phyloP scores from a whole-genome alignment of 2,329 filamentous ascomycete species.

The Mycogone perniciosa region DNA sequence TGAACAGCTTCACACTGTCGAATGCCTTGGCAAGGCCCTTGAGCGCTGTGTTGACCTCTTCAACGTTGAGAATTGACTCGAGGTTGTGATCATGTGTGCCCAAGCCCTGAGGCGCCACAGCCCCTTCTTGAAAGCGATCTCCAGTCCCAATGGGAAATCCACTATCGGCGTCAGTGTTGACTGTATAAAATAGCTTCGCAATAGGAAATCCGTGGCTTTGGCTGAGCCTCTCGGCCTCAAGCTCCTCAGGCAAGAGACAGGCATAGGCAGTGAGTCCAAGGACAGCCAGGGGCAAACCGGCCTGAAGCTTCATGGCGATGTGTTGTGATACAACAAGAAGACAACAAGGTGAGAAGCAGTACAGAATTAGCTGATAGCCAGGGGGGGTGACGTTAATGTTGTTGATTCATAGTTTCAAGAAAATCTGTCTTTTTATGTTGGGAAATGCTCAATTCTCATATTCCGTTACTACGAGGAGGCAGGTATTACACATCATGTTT shows the following conservation, averaged over 20 bases:
- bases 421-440: too few species aligned
- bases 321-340: background rate
- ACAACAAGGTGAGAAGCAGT: background rate
- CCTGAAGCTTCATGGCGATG: constrained; percentile 23
- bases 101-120: constrained; percentile 27
- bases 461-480: too few species aligned
- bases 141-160: constrained; percentile 34
- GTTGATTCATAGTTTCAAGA: too few species aligned
- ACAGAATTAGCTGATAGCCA: background rate
- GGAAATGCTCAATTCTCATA: too few species aligned
- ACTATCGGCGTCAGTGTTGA: background rate
- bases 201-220: background rate
- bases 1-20: constrained; percentile 33
- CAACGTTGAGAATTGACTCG: constrained; percentile 37
- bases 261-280: constrained; percentile 20
- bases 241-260: constrained; percentile 35
- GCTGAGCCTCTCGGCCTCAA: constrained; percentile 14
- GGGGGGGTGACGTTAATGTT: too few species aligned
- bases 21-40: constrained; percentile 35
- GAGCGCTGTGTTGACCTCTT: constrained; percentile 39
- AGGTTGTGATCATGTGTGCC: constrained; percentile 31
- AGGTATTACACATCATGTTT: too few species aligned
- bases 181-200: background rate
- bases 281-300: constrained; percentile 11
- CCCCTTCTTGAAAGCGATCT: constrained; percentile 37